These are phyloP conservation scores for Talaromyces pinophilus DNA, from an alignment of 2,329 filamentous ascomycete species.

Conservation along the genomic window DNA sequence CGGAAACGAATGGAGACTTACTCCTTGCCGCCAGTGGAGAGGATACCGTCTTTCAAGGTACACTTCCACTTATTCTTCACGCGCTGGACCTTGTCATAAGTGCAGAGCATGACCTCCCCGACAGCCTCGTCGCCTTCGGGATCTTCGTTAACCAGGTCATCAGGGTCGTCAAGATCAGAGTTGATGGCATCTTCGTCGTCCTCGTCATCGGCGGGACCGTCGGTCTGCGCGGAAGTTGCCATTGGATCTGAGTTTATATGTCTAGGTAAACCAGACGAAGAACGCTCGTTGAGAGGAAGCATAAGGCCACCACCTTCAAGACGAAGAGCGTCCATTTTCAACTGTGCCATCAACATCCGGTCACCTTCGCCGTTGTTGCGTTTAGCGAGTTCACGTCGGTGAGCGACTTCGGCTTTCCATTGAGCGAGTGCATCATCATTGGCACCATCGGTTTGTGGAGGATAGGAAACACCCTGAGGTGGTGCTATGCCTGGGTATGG, in stretches of 20 bases:
- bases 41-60: constrained; percentile 91
- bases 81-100: constrained; percentile 97
- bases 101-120: constrained; percentile 94
- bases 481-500: constrained; percentile 41
- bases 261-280: constrained; percentile 6
- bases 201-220: constrained; percentile 56
- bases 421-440: constrained; percentile 56
- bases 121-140: constrained; percentile 83
- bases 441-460: constrained; percentile 75
- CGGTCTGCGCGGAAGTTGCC: constrained; percentile 50
- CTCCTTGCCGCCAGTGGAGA: constrained; percentile 85
- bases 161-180: constrained; percentile 92
- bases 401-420: constrained; percentile 50
- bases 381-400: constrained; percentile 43
- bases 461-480: constrained; percentile 45
- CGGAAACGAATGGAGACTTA: no score
- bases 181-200: constrained; percentile 95
- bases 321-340: constrained; percentile 44
- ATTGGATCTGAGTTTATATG: constrained; percentile 17
- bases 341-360: constrained; percentile 44
- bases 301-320: constrained; percentile 51
- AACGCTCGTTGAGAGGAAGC: constrained; percentile 44
- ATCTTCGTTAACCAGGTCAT: constrained; percentile 80
- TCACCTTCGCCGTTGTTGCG: constrained; percentile 41
- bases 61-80: constrained; percentile 99